phyloP scores from a whole-genome alignment of 129 eudicot species.

The Deinandra increscens region DNA sequence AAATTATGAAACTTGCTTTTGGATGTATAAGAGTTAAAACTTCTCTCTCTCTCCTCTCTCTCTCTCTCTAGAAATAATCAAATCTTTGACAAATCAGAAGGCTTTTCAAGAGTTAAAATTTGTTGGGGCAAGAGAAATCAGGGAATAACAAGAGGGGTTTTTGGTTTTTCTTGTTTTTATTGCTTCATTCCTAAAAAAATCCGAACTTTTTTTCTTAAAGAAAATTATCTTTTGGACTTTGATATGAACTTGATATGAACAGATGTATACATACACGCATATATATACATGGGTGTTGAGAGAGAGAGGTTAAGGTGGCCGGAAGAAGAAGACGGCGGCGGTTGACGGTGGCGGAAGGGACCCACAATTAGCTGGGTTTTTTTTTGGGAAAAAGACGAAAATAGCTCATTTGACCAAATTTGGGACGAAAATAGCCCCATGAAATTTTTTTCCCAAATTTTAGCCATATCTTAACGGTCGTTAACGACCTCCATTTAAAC shows the following conservation, averaged over 20 bases:
- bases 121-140: slow-evolving; percentile 24
- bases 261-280: slow-evolving; percentile 21
- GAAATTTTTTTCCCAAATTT: too few species aligned
- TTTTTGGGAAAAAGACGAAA: too few species aligned
- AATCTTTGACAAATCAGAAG: slow-evolving; percentile 45
- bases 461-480: too few species aligned
- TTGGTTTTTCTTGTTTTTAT: slow-evolving; percentile 26
- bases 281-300: slow-evolving; percentile 4
- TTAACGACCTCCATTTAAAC: too few species aligned
- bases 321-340: slow-evolving; percentile 12
- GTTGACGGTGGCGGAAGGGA: slow-evolving; percentile 30
- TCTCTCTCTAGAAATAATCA: slow-evolving; percentile 39
- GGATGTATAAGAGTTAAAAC: not conserved
- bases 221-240: slow-evolving; percentile 10
- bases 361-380: slow-evolving; percentile 40
- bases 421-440: too few species aligned
- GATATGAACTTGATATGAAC: too few species aligned
- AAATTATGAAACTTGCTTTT: slow-evolving; percentile 25
- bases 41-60: slow-evolving; percentile 29
- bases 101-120: slow-evolving; percentile 36
- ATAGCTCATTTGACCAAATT: too few species aligned
- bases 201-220: not conserved
- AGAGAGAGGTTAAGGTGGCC: slow-evolving; percentile 14
- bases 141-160: slow-evolving; percentile 17
- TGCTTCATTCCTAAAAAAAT: slow-evolving; percentile 21